phyloP scores from a whole-genome alignment of 1,139 yeast genomes.

The Blastobotrys elegans region DNA sequence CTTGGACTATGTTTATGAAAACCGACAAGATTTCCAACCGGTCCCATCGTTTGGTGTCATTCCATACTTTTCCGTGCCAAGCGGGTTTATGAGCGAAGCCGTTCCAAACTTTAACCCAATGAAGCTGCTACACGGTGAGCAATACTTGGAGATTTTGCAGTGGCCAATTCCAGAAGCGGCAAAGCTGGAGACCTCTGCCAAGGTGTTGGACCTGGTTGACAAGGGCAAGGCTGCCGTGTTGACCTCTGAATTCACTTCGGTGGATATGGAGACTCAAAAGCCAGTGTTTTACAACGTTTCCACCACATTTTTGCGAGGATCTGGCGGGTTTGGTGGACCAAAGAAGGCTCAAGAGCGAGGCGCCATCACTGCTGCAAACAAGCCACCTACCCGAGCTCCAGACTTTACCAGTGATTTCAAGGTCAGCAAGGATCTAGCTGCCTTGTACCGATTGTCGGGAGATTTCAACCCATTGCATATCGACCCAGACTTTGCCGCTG shows the following conservation, averaged over 20 bases:
- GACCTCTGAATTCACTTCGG: slow-evolving; percentile 68
- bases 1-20: slow-evolving; percentile 76
- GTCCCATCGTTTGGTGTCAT: slow-evolving; percentile 90
- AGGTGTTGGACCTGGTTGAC: slow-evolving; percentile 71
- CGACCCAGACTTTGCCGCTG: slow-evolving; percentile 85
- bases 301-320: slow-evolving; percentile 80
- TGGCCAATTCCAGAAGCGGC: slow-evolving; percentile 73
- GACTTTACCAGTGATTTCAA: slow-evolving; percentile 58
- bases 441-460: slow-evolving; percentile 85
- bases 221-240: slow-evolving; percentile 87
- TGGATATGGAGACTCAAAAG: slow-evolving; percentile 66
- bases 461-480: slow-evolving; percentile 94
- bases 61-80: slow-evolving; percentile 55
- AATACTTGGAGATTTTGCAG: slow-evolving; percentile 72
- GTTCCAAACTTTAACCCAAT: slow-evolving; percentile 80
- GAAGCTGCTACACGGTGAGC: slow-evolving; percentile 92
- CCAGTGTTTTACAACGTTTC: slow-evolving; percentile 75
- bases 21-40: slow-evolving; percentile 74
- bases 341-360: slow-evolving; percentile 53
- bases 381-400: slow-evolving; percentile 61
- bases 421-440: slow-evolving; percentile 76
- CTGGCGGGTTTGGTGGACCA: slow-evolving; percentile 48
- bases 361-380: slow-evolving; percentile 60
- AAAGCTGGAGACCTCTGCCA: slow-evolving; percentile 52
- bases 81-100: slow-evolving; percentile 45